phyloP scores from a whole-genome alignment of 306 rosid genomes.

The Gynostemma pentaphyllum region DNA sequence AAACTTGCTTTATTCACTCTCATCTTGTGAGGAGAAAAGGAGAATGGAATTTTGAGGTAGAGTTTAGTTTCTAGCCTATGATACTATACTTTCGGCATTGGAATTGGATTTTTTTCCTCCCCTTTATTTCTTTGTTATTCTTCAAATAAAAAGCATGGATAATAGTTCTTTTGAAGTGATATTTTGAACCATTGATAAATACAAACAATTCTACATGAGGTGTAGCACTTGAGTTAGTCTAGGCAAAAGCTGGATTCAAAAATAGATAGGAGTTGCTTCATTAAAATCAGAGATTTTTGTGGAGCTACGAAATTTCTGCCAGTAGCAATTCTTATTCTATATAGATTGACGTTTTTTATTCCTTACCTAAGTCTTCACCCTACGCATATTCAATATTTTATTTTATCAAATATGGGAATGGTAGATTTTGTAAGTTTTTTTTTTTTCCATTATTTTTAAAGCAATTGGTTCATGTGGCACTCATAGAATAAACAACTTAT shows the following conservation, averaged over 20 bases:
- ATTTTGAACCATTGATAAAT: neutral
- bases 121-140: neutral
- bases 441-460: too few species aligned
- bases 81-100: neutral
- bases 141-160: neutral
- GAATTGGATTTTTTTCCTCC: neutral
- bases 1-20: constrained; percentile 5
- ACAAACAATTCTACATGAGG: neutral
- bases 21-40: neutral
- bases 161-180: neutral
- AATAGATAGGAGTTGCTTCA: too few species aligned
- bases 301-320: too few species aligned
- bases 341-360: neutral
- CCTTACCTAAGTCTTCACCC: neutral
- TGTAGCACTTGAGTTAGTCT: neutral
- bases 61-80: neutral
- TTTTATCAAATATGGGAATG: neutral
- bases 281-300: too few species aligned
- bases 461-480: too few species aligned
- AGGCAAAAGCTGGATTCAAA: neutral
- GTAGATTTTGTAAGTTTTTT: neutral
- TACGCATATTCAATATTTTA: neutral
- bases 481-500: too few species aligned
- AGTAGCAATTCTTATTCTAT: too few species aligned
- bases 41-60: neutral